Percentiles rank a stretch among this genome's conserved stretches.
Evolutionary conservation across 75 land plant species (phyloP).

Genomic region (Selaginella moellendorffii): DNA sequence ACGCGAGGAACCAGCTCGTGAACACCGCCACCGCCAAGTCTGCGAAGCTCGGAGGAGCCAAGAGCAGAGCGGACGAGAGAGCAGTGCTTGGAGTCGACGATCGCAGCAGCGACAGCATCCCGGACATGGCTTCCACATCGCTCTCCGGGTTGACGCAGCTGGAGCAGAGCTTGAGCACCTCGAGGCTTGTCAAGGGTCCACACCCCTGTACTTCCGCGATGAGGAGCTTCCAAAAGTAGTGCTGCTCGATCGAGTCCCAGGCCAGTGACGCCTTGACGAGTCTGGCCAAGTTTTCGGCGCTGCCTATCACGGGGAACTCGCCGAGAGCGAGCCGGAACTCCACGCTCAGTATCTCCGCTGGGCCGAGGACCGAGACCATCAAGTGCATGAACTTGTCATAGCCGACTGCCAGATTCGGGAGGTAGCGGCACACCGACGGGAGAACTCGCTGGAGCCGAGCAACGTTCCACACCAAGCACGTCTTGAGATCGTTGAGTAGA

Average conservation of each 20-base stretch:
- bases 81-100: constrained; percentile 23
- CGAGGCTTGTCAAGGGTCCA: constrained; percentile 6
- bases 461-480: constrained; percentile 29
- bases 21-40: constrained; percentile 25
- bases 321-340: constrained; percentile 29
- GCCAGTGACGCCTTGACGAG: constrained; percentile 27
- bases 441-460: constrained; percentile 18
- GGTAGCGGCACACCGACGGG: constrained; percentile 24
- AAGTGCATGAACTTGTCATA: constrained; percentile 17
- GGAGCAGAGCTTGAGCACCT: constrained; percentile 13
- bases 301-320: constrained; percentile 33
- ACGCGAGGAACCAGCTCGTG: constrained; percentile 25
- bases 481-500: constrained; percentile 25
- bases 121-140: constrained; percentile 29
- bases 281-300: constrained; percentile 15
- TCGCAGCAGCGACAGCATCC: constrained; percentile 27
- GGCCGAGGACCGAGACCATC: constrained; percentile 13
- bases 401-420: constrained; percentile 33
- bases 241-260: constrained; percentile 40
- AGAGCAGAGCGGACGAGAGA: constrained; percentile 23
- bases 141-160: constrained; percentile 15
- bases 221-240: constrained; percentile 35
- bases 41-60: constrained; percentile 11
- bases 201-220: constrained; percentile 28
- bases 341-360: constrained; percentile 21